Evolutionary conservation across 2,329 filamentous ascomycete species (phyloP), one percentile per base, ranked within the genome.

Genomic region (Cladosporium sp.): DNA sequence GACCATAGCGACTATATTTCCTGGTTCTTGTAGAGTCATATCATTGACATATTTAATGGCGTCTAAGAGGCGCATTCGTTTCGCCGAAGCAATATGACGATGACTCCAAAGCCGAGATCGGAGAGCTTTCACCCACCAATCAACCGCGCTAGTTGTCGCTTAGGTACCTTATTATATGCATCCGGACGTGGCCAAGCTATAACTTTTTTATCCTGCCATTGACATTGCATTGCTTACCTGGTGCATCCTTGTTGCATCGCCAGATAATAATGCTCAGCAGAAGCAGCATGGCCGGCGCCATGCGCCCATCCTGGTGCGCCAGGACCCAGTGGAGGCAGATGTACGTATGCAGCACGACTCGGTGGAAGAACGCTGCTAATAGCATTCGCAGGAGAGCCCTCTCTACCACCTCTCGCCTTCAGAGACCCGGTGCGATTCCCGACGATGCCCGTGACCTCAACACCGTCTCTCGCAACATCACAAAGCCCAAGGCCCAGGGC

Each of bases 401-500:
- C 36, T 62, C 62, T 20, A 50, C 49, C 22, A 60, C 62, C 24
- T 44, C 62, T 9, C 63, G 61, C 34, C 61, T 62, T 19, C 57
- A 60, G 39, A 60, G 62, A 45, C 63, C 63, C 13, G 57, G 62
- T 15, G 63, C 62, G n/a, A 56, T 64, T 42, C 57, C 64, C 47
- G 62, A 63, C 28, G 64, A 65, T 57, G 61, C 62, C 42, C 49
- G 64, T 56, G 67, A 64, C 66, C 83, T 96, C 73, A 99, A 99
- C 82, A 90, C 85, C 74, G 80, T 93, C 71, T 97, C 92, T 60
- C 79, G 85, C 61, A 75, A 80, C 72, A 93, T 99, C 78, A 99
- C 94, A 24, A 92, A 97, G 77, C 93, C 92, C 72, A 97, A 97
- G 79, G 94, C 93, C 34, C 94, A 99, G 79, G 94, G 94, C 66